These are phyloP conservation scores for Zangia roseola DNA, from an alignment of 768 basidiomycete species.

Conservation along the genomic window DNA sequence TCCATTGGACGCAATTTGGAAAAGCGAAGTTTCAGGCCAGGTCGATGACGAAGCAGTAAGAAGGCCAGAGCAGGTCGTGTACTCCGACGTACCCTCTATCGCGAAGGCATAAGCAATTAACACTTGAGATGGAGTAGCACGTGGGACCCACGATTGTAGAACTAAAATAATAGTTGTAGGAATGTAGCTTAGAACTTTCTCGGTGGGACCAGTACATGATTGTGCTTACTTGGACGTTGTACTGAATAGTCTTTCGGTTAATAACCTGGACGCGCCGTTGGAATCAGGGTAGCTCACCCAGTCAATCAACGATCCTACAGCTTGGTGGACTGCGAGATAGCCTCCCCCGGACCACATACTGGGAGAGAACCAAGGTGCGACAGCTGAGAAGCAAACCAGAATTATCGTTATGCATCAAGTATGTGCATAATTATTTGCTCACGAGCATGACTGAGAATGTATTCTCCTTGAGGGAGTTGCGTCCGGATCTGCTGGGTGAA, in stretches of 20 bases:
- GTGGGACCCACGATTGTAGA: constrained; percentile 20
- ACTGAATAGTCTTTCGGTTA: constrained; percentile 22
- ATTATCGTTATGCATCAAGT: too few species aligned
- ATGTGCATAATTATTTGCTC: constrained; percentile 4
- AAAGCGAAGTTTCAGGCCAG: constrained; percentile 43
- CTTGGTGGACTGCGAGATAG: constrained; percentile 38
- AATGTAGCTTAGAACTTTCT: too few species aligned
- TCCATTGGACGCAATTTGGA: constrained; percentile 51
- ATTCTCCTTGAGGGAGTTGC: constrained; percentile 31
- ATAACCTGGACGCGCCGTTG: background rate
- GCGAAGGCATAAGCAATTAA: background rate
- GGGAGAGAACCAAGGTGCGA: constrained; percentile 44
- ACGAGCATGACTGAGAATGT: constrained; percentile 37
- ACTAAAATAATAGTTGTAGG: constrained; percentile 1
- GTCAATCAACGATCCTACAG: constrained; percentile 43
- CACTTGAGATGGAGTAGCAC: too few species aligned
- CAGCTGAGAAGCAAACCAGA: constrained; percentile 25
- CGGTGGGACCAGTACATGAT: background rate
- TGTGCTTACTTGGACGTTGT: constrained; percentile 39
- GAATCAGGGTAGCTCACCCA: constrained; percentile 30
- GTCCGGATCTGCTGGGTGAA: constrained; percentile 32
- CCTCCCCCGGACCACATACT: constrained; percentile 39
- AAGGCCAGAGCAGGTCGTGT: constrained; percentile 37
- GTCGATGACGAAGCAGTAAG: constrained; percentile 38
- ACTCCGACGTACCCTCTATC: constrained; percentile 37